These are phyloP conservation scores for Blastobotrys aristatus DNA, from an alignment of 1,139 yeast species.

Conservation along the genomic window DNA sequence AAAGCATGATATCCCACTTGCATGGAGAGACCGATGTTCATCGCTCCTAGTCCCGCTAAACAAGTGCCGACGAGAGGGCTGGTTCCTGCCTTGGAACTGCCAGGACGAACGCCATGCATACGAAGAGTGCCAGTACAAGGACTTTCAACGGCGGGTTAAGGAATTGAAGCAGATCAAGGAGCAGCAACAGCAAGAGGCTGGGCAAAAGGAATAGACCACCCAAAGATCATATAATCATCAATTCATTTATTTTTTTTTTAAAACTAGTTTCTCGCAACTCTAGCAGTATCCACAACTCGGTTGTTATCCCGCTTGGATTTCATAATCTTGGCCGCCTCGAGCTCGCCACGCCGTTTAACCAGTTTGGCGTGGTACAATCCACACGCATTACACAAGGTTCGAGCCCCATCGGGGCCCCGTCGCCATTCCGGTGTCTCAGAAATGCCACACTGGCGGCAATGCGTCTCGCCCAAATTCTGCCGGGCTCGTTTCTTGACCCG, in stretches of 20 bases:
- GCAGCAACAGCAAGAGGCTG: conserved; percentile 10
- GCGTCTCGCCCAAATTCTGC: conserved; percentile 21
- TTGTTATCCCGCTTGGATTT: conserved; percentile 22
- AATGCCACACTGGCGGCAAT: conserved; percentile 69
- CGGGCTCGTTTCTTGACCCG: conserved; percentile 13
- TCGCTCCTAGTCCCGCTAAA: conserved; percentile 62
- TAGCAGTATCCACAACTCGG: not conserved
- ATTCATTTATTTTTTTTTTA: not conserved
- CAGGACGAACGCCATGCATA: conserved; percentile 75
- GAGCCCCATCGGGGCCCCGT: conserved; percentile 79
- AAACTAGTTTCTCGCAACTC: too few species aligned
- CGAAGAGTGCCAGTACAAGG: conserved; percentile 82
- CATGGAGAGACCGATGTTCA: conserved; percentile 86
- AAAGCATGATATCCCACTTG: conserved; percentile 70
- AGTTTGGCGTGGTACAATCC: conserved; percentile 78
- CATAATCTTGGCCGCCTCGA: conserved; percentile 49
- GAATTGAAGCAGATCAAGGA: conserved; percentile 59
- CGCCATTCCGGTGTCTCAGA: conserved; percentile 90
- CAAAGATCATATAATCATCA: not conserved
- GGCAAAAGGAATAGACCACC: not conserved
- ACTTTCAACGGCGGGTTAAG: conserved; percentile 74
- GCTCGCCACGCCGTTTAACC: conserved; percentile 61
- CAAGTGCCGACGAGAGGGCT: conserved; percentile 52
- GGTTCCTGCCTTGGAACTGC: conserved; percentile 65
- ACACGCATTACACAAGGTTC: conserved; percentile 86